A percentile compares a stretch with the other conserved stretches of the same genome.
Evolutionary conservation across 2,329 filamentous ascomycete species (phyloP).

Genomic region (Talaromyces amestolkiae): DNA sequence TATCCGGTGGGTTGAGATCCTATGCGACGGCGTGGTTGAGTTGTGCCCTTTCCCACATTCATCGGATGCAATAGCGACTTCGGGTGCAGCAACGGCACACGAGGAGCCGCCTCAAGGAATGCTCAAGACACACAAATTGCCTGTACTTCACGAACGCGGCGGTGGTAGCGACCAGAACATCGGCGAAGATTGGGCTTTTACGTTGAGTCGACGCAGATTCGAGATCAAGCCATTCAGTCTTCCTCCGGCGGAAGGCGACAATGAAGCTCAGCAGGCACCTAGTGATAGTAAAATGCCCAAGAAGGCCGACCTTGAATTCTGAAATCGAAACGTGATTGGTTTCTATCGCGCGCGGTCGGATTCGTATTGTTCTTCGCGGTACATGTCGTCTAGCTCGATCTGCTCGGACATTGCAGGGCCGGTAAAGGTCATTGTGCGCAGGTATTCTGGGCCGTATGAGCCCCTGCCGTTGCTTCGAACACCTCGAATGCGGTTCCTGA

Average conservation of each 20-base stretch:
- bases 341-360: conserved; percentile 16
- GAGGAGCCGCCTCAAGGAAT: conserved; percentile 84
- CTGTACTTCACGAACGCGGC: conserved; percentile 83
- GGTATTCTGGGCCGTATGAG: conserved; percentile 56
- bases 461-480: conserved; percentile 44
- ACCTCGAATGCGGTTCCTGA: conserved; percentile 50
- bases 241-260: conserved; percentile 78
- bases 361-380: conserved; percentile 44
- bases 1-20: conserved; percentile 78
- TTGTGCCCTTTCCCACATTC: conserved; percentile 70
- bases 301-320: conserved; percentile 75
- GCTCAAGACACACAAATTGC: conserved; percentile 76
- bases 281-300: conserved; percentile 48
- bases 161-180: conserved; percentile 70
- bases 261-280: conserved; percentile 55
- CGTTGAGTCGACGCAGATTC: conserved; percentile 76
- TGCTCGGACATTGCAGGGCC: conserved; percentile 58
- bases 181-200: conserved; percentile 87
- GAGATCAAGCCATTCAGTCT: conserved; percentile 85
- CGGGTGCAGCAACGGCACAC: conserved; percentile 54
- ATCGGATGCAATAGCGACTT: conserved; percentile 50
- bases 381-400: conserved; percentile 62
- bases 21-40: conserved; percentile 84
- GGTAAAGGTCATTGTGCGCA: conserved; percentile 55
- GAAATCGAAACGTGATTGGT: conserved; percentile 22